Evolutionary conservation across 768 basidiomycete genomes (phyloP).

Genomic region (Rhodocollybia butyracea): DNA sequence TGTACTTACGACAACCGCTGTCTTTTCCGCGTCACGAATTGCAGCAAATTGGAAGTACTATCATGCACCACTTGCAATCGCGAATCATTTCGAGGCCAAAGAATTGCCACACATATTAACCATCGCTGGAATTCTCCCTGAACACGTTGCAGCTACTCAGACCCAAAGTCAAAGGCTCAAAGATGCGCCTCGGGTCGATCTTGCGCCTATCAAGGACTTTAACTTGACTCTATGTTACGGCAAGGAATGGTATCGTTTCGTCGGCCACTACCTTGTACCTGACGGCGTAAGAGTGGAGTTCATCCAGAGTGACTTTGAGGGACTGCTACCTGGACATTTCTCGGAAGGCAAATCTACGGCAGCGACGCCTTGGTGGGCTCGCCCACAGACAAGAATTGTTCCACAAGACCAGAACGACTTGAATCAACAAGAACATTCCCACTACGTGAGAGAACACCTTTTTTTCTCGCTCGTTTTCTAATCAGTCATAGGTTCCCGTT

Average conservation of each 20-base stretch:
- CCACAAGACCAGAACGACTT: constrained; percentile 80
- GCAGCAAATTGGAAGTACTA: constrained; percentile 87
- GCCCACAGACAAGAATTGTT: constrained; percentile 58
- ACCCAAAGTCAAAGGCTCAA: constrained; percentile 37
- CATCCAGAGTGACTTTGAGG: constrained; percentile 89
- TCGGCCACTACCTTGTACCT: constrained; percentile 86
- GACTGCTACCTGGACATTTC: constrained; percentile 86
- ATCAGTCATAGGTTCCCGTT: constrained; percentile 53
- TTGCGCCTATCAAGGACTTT: constrained; percentile 64
- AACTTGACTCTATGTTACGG: constrained; percentile 80
- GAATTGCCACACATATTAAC: constrained; percentile 86
- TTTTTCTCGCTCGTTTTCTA: constrained; percentile 4
- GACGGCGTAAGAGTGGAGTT: constrained; percentile 81
- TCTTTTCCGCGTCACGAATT: constrained; percentile 78
- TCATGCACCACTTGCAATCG: constrained; percentile 78
- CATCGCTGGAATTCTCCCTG: constrained; percentile 57
- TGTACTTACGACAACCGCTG: constrained; percentile 58
- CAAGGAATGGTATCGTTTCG: constrained; percentile 97
- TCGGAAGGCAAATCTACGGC: constrained; percentile 28
- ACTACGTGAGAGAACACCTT: constrained; percentile 56
- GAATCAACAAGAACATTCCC: constrained; percentile 74
- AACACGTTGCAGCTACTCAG: constrained; percentile 33
- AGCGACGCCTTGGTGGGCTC: constrained; percentile 42
- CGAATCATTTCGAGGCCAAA: constrained; percentile 63
- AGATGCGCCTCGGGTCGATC: constrained; percentile 56